Base-by-base conservation (phyloP, 164 flowering plant species). In the Chloranthus sessilifolius region DNA sequence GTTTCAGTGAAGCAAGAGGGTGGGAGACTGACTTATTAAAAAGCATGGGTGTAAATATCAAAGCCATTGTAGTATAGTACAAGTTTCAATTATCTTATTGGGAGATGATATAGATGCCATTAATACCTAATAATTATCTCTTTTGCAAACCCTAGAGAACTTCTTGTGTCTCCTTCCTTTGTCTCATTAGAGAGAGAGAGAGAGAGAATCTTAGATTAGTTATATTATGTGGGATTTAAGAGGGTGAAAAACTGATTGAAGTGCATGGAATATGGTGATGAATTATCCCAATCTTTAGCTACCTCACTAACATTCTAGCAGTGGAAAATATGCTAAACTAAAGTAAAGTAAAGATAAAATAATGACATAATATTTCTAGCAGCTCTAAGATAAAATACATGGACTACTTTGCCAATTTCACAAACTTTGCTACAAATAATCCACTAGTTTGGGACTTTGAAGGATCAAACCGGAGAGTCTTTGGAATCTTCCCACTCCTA, bases 381-480 rank as follows among this genome's bases (percentile, higher is more conserved):
- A n/a, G n/a, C n/a, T n/a, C n/a, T n/a, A n/a, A n/a, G n/a, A n/a
- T n/a, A n/a, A n/a, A n/a, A n/a, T n/a, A n/a, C n/a, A n/a, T n/a
- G n/a, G 21, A 51, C 22, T 33, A 24, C 4, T 10, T 35, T 10
- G 64, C 58, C 67, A 64, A 20, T 67, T 92, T 92, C 47, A 55
- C 72, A 67, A 92, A 70, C 74, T 86, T 92, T 2, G 98, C 95
- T 16, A 92, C 64, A 49, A 88, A 92, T 23, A 88, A 87, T 19
- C 98, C 98, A 68, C 98, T 83, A 16, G 98, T 92, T 71, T 66
- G 63, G 35, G 98, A 92, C 24, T 87, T 77, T 43, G 60, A 34
- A n/a, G 98, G 96, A 68, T 92, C 88, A 74, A 92, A 88, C 1
- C 95, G 81, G 67, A 82, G 52, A 1, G 96, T 83, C 54, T 73